These are phyloP conservation scores for Lycium ferocissimum DNA, from an alignment of 257 asterid genomes.

Conservation along the genomic window DNA sequence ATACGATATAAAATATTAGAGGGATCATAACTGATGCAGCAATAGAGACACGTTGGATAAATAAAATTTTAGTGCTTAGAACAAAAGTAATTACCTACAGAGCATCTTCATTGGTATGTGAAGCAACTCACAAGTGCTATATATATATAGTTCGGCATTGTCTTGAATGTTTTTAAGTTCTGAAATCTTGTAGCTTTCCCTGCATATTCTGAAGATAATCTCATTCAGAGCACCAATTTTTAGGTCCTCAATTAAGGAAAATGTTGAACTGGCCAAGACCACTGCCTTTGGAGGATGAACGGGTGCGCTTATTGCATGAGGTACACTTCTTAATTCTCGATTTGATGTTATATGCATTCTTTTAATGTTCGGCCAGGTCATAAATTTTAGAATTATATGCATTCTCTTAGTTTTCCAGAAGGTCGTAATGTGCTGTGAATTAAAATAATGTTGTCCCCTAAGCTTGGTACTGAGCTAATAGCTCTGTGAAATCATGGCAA, in stretches of 20 bases:
- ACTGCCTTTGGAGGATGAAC: constrained; percentile 94
- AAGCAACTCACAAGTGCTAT: not conserved
- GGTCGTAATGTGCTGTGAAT: constrained; percentile 25
- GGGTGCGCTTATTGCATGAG: constrained; percentile 93
- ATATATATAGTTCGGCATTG: not conserved
- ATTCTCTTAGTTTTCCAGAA: not conserved
- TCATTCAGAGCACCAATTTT: constrained; percentile 35
- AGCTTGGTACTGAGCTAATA: constrained; percentile 24
- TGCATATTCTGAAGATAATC: constrained; percentile 18
- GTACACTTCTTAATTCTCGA: constrained; percentile 42
- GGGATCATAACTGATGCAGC: not conserved
- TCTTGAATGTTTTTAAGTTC: not conserved
- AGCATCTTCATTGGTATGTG: not conserved
- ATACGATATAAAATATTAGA: not conserved
- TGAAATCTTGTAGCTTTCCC: not conserved
- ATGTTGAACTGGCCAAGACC: constrained; percentile 93
- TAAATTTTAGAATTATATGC: not conserved
- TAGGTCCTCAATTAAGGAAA: constrained; percentile 87
- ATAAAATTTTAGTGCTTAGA: not conserved
- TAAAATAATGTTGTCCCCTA: not conserved
- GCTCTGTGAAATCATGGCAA: constrained; percentile 41
- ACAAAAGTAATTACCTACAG: not conserved
- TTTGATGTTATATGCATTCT: not conserved
- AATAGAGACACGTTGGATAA: not conserved
- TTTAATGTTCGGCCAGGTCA: not conserved